Conservation (phyloP, 129 eudicot species). For the Deinandra increscens region DNA sequence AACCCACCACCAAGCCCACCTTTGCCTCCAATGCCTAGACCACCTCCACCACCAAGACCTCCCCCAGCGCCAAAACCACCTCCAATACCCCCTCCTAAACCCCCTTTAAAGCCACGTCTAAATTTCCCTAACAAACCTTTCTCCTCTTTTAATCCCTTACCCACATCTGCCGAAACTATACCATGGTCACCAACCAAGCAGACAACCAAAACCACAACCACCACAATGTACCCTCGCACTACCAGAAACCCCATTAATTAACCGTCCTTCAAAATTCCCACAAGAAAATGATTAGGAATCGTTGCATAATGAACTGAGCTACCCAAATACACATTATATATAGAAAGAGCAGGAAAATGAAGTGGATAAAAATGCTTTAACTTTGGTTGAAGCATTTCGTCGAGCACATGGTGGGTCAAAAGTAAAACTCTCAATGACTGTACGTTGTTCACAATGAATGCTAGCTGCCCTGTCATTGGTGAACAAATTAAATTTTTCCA, state of each 20-base stretch:
- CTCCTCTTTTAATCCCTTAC: conserved; percentile 29
- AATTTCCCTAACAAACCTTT: conserved; percentile 32
- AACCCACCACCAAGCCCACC: conserved; percentile 4
- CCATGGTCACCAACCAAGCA: conserved; percentile 21
- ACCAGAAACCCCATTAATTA: conserved; percentile 26
- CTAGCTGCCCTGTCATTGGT: conserved; percentile 14
- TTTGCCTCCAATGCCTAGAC: background rate
- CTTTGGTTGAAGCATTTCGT: conserved; percentile 18
- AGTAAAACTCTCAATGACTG: conserved; percentile 21
- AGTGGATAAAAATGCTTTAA: background rate
- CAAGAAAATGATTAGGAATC: background rate
- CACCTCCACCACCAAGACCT: background rate
- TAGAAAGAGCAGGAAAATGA: background rate
- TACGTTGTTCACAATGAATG: conserved; percentile 22
- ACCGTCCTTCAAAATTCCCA: conserved; percentile 15
- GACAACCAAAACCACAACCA: conserved; percentile 25
- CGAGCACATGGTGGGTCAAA: conserved; percentile 36
- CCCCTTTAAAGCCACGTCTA: conserved; percentile 25
- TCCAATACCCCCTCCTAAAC: conserved; percentile 19
- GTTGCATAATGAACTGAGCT: background rate
- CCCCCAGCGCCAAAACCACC: background rate
- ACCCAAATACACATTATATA: conserved; percentile 11
- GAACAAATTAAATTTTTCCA: conserved; percentile 20
- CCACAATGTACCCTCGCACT: background rate
- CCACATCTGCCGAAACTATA: conserved; percentile 21